Conservation (phyloP, 2,329 filamentous ascomycete species). For the Aspergillus ibericus region DNA sequence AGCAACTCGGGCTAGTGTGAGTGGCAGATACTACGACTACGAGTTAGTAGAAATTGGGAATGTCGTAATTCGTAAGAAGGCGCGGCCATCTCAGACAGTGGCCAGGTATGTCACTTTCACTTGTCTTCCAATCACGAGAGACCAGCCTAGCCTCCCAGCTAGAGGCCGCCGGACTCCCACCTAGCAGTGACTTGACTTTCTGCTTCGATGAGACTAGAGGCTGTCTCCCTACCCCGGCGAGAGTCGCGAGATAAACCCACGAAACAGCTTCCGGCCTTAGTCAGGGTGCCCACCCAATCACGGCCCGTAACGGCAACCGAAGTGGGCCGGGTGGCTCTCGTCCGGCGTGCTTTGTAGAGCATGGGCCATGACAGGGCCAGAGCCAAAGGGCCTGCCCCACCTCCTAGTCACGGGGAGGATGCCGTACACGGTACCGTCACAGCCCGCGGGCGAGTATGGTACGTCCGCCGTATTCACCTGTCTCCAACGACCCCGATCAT, state of each 20-base stretch:
- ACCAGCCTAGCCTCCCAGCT: neutral
- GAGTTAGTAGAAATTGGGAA: neutral
- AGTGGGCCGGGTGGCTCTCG: constrained; percentile 10
- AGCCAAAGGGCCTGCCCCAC: constrained; percentile 16
- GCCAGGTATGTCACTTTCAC: neutral
- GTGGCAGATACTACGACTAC: neutral
- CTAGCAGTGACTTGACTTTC: neutral
- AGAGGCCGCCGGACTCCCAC: neutral
- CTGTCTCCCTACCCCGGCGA: constrained; percentile 13
- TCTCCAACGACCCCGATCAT: neutral
- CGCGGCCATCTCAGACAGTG: neutral
- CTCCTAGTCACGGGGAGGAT: constrained; percentile 15
- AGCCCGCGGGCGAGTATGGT: constrained; percentile 2
- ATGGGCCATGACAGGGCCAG: constrained; percentile 25
- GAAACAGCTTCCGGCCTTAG: constrained; percentile 17
- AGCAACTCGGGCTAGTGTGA: neutral
- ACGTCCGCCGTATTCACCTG: neutral
- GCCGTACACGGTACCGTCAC: constrained; percentile 10
- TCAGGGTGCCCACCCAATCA: constrained; percentile 1
- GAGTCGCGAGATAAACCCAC: constrained; percentile 24
- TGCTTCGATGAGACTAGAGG: neutral
- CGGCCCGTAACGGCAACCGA: neutral
- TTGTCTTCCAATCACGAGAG: neutral
- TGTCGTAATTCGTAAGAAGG: neutral
- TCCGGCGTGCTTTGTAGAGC: constrained; percentile 12